phyloP scores from a whole-genome alignment of 2,329 filamentous ascomycete genomes.

The Colletotrichum spaethianum region DNA sequence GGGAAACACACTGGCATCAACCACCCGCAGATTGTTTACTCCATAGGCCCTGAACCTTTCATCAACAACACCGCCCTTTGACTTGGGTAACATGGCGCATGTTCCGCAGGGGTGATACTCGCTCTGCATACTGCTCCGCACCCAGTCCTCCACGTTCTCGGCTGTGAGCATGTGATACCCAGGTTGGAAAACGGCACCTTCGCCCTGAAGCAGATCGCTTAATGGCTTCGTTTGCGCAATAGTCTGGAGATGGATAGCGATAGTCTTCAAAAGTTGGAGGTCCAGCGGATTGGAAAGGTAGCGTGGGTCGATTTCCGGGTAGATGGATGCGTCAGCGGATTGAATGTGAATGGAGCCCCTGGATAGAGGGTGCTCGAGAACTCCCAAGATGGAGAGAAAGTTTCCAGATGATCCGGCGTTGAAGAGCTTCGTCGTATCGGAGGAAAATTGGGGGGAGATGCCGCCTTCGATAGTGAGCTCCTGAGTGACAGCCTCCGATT shows the following conservation, averaged over 20 bases:
- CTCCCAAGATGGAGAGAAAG: slow-evolving; percentile 33
- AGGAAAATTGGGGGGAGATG: slow-evolving; percentile 35
- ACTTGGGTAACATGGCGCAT: slow-evolving; percentile 35
- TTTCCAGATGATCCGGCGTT: slow-evolving; percentile 10
- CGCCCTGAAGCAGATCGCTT: slow-evolving; percentile 27
- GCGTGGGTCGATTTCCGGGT: slow-evolving; percentile 33
- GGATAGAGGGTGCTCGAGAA: slow-evolving; percentile 37
- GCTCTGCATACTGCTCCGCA: slow-evolving; percentile 28
- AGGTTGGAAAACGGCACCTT: slow-evolving; percentile 27
- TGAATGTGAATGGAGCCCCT: slow-evolving; percentile 34
- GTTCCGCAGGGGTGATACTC: slow-evolving; percentile 40
- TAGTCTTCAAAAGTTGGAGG: slow-evolving; percentile 16
- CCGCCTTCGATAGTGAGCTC: slow-evolving; percentile 36
- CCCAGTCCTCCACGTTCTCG: slow-evolving; percentile 27
- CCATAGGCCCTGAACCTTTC: slow-evolving; percentile 49
- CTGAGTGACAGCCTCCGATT: slow-evolving; percentile 20
- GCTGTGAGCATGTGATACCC: slow-evolving; percentile 29
- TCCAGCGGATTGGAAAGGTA: slow-evolving; percentile 38
- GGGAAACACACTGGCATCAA: slow-evolving; percentile 52
- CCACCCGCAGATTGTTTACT: slow-evolving; percentile 46
- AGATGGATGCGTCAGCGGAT: slow-evolving; percentile 9
- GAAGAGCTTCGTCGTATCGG: slow-evolving; percentile 37
- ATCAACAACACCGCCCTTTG: slow-evolving; percentile 51
- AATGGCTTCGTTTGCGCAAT: slow-evolving; percentile 26
- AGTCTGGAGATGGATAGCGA: slow-evolving; percentile 30